Evolutionary conservation across 1,139 yeast genomes (phyloP), one percentile per base, ranked within the genome.

Genomic region (Kurtzmaniella quercitrusa): DNA sequence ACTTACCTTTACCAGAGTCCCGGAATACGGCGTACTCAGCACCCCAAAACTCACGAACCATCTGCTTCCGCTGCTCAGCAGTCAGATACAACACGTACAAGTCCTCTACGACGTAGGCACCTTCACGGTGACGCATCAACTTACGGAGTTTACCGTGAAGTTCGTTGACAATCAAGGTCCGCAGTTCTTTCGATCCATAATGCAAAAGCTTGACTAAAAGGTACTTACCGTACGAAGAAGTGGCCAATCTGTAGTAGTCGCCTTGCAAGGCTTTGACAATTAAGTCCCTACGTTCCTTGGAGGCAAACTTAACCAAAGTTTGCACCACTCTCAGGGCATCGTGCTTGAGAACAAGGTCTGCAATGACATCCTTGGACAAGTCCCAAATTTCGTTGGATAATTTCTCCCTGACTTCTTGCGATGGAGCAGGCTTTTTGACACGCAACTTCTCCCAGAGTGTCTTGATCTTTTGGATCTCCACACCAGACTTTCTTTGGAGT

Each of bases 91-190:
- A 80, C 24, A 90, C 88, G 62, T 75, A 93, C 56, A 90, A 76
- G 72, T 93, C 98, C 68, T 93, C 98, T 51, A 91, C 91, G 36
- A 93, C 98, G 58, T 93, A 90, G n/a, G 98, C 98, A 67, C 98
- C 98, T 73, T 93, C 98, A 68, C 85, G 85, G 66, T 93, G 98
- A 73, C 95, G 83, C 94, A 93, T 90, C 51, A 93, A 75, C 65
- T 89, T 91, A 62, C 97, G 76, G 56, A 89, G 79, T 56, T 85
- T 85, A 43, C 98, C 98, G 59, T 90, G 96, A 50, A 93, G 75
- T 66, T 89, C 97, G 58, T 85, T 77, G 46, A 91, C 77, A 46
- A 93, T 86, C 34, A 79, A 57, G 44, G 81, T 83, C 55, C 96
- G 78, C 2, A 91, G 81, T 27, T 83, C 83, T 58, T 84, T 88